phyloP scores from a whole-genome alignment of 169 alveolate species.

The Ichthyophthirius multifiliis region DNA sequence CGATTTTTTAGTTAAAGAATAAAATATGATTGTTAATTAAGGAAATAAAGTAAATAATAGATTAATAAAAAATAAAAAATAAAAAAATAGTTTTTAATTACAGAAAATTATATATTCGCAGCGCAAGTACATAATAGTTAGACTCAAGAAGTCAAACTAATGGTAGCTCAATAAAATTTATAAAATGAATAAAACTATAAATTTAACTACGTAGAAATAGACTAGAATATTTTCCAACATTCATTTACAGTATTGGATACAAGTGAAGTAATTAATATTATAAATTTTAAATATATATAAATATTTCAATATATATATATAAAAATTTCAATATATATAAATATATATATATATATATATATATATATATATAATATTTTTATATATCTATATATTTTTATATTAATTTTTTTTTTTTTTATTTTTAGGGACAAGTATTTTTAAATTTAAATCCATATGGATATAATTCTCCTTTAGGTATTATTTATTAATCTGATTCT shows the following conservation, averaged over 20 bases:
- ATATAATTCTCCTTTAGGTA: slow-evolving; percentile 46
- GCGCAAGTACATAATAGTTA: slow-evolving; percentile 48
- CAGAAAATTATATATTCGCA: slow-evolving; percentile 51
- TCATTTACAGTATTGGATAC: slow-evolving; percentile 51
- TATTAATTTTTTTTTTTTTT: neutral
- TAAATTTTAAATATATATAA: neutral
- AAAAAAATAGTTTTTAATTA: slow-evolving; percentile 13
- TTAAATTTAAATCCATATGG: slow-evolving; percentile 45
- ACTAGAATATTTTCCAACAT: slow-evolving; percentile 34
- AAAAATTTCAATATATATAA: neutral
- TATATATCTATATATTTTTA: too few species aligned
- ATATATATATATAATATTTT: too few species aligned
- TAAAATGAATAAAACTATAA: slow-evolving; percentile 35
- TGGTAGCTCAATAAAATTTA: slow-evolving; percentile 30
- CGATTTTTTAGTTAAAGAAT: slow-evolving; percentile 58
- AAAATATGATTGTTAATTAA: slow-evolving; percentile 37
- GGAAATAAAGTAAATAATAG: slow-evolving; percentile 67
- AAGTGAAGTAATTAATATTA: slow-evolving; percentile 42
- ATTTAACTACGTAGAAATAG: slow-evolving; percentile 51
- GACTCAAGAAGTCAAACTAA: slow-evolving; percentile 34
- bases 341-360: too few species aligned
- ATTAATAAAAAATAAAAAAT: neutral
- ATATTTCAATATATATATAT: too few species aligned
- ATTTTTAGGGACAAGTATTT: slow-evolving; percentile 15
- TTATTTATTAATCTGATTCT: slow-evolving; percentile 56